Conservation (phyloP, 805 yeast genomes). For the Yamadazyma phyllophila region DNA sequence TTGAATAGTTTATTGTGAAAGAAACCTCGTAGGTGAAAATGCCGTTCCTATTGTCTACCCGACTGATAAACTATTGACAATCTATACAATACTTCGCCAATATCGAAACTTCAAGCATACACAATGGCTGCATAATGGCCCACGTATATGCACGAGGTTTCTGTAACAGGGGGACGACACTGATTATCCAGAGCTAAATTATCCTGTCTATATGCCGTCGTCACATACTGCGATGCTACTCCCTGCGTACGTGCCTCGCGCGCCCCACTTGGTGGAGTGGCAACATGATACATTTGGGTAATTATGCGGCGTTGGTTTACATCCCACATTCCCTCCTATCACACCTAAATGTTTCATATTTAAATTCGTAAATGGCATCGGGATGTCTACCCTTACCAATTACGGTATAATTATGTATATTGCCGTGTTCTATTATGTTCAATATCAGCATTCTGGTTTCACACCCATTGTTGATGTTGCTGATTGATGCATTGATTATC, state of each 20-base stretch:
- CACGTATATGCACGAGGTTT: constrained; percentile 4
- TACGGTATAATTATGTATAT: constrained; percentile 1
- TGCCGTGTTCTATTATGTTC: constrained; percentile 3
- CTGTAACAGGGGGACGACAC: background rate
- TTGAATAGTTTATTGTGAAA: background rate
- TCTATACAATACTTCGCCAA: background rate
- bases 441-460: background rate
- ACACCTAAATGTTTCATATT: constrained; percentile 5
- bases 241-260: background rate
- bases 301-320: background rate
- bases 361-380: constrained; percentile 11
- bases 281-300: background rate
- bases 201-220: constrained; percentile 1
- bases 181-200: background rate
- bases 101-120: constrained; percentile 1
- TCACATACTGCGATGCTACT: constrained; percentile 1
- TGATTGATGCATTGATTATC: background rate
- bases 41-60: constrained; percentile 5
- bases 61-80: constrained; percentile 1
- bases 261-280: background rate
- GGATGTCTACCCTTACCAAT: constrained; percentile 2
- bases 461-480: background rate
- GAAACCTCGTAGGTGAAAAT: background rate
- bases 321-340: constrained; percentile 1
- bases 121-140: background rate